phyloP scores from a whole-genome alignment of 257 asterid genomes.

The Rauvolfia tetraphylla region DNA sequence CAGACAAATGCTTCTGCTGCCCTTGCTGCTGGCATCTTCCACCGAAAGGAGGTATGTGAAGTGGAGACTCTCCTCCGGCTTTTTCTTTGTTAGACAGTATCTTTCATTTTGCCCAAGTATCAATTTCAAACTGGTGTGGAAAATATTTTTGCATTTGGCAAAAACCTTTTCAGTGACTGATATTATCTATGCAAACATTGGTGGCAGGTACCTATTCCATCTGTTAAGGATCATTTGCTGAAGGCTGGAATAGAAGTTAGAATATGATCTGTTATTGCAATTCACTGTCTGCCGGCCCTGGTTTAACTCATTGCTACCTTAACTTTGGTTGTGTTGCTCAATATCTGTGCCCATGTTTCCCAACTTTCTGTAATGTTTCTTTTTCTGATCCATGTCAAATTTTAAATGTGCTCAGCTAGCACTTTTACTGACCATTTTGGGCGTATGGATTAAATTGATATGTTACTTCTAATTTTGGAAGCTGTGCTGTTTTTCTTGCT shows the following conservation, averaged over 20 bases:
- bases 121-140: not conserved
- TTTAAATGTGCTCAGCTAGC: not conserved
- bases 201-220: constrained; percentile 55
- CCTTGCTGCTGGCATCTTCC: constrained; percentile 98
- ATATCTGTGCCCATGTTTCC: not conserved
- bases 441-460: not conserved
- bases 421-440: not conserved
- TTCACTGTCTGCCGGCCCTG: not conserved
- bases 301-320: not conserved
- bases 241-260: constrained; percentile 59
- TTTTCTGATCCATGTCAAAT: not conserved
- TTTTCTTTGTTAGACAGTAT: not conserved
- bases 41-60: constrained; percentile 71
- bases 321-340: not conserved
- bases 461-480: not conserved
- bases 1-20: constrained; percentile 97
- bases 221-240: constrained; percentile 58
- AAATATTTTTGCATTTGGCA: too few relatives aligned
- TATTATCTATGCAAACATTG: not conserved
- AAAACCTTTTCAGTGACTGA: not conserved
- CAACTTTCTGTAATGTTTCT: not conserved
- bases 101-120: not conserved
- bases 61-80: not conserved
- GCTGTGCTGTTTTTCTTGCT: not conserved
- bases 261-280: constrained; percentile 15